Conservation (phyloP, 768 basidiomycete species). For the Crassisporium funariophilum region DNA sequence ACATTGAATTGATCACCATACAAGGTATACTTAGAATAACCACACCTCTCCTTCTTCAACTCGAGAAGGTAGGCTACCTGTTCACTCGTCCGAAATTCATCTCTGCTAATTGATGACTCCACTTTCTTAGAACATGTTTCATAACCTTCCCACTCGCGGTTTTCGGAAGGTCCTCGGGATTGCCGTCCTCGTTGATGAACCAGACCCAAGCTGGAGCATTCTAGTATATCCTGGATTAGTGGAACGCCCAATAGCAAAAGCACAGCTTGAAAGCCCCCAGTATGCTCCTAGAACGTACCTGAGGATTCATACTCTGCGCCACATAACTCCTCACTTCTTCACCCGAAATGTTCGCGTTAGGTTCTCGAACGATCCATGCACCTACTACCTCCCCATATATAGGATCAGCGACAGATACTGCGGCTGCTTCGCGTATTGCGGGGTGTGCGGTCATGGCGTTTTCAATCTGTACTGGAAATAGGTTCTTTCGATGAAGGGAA, state of each 20-base stretch:
- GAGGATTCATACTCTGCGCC: constrained; percentile 69
- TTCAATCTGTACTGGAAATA: constrained; percentile 86
- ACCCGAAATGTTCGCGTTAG: constrained; percentile 40
- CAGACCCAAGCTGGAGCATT: constrained; percentile 83
- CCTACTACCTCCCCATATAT: constrained; percentile 81
- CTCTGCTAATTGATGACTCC: constrained; percentile 60
- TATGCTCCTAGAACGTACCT: constrained; percentile 45
- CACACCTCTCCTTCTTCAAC: background rate
- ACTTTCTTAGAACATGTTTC: constrained; percentile 75
- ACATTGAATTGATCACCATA: too few species aligned
- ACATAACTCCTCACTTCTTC: constrained; percentile 60
- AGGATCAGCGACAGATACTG: constrained; percentile 67
- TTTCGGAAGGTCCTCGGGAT: constrained; percentile 65
- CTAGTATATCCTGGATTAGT: constrained; percentile 34
- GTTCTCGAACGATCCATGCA: constrained; percentile 68
- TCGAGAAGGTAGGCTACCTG: background rate
- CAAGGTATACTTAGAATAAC: too few species aligned
- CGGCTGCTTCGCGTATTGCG: constrained; percentile 70
- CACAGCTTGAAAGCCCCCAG: constrained; percentile 1
- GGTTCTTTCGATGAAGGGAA: too few species aligned
- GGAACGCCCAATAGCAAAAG: background rate
- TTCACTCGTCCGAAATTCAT: constrained; percentile 41
- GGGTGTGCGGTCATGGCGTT: constrained; percentile 62
- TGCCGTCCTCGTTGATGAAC: constrained; percentile 73
- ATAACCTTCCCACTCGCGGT: constrained; percentile 87